phyloP scores from a whole-genome alignment of 2,329 filamentous ascomycete species.

The Penicillium sp. region DNA sequence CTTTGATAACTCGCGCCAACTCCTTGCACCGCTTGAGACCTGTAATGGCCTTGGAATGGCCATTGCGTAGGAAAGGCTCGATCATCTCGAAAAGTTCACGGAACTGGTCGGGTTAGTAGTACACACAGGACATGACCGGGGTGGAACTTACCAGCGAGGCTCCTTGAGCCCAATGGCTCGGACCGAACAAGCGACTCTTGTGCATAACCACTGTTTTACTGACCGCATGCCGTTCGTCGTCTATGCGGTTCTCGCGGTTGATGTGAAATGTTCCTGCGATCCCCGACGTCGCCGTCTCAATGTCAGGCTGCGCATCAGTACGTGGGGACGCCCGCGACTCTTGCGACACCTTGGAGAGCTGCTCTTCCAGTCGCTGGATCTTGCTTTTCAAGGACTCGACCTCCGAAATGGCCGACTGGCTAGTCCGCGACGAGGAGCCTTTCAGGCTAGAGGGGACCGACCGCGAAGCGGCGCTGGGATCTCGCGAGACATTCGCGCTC shows the following conservation, averaged over 20 bases:
- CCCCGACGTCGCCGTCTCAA: slow-evolving; percentile 45
- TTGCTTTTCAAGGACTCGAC: slow-evolving; percentile 45
- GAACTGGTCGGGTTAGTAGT: slow-evolving; percentile 19
- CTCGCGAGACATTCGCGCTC: slow-evolving; percentile 10
- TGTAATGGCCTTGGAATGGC: slow-evolving; percentile 40
- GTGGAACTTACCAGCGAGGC: slow-evolving; percentile 48
- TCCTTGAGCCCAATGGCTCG: slow-evolving; percentile 61
- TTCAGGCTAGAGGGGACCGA: slow-evolving; percentile 20
- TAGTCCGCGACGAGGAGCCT: slow-evolving; percentile 29
- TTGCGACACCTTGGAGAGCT: slow-evolving; percentile 38
- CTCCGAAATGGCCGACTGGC: slow-evolving; percentile 34
- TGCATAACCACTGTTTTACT: slow-evolving; percentile 51
- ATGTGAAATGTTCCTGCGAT: slow-evolving; percentile 53
- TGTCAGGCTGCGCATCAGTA: slow-evolving; percentile 32
- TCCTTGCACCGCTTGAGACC: slow-evolving; percentile 58
- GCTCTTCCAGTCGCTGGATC: slow-evolving; percentile 53
- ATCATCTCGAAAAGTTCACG: slow-evolving; percentile 48
- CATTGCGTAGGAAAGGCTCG: slow-evolving; percentile 47
- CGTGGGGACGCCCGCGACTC: slow-evolving; percentile 18
- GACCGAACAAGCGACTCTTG: slow-evolving; percentile 62
- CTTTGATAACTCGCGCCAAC: slow-evolving; percentile 59
- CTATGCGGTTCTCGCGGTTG: slow-evolving; percentile 42
- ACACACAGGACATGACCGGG: not conserved
- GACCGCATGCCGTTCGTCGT: slow-evolving; percentile 39
- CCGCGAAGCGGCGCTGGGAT: slow-evolving; percentile 16